These are phyloP conservation scores for Fusarium nurragi DNA, from an alignment of 2,329 filamentous ascomycete genomes.

Conservation along the genomic window DNA sequence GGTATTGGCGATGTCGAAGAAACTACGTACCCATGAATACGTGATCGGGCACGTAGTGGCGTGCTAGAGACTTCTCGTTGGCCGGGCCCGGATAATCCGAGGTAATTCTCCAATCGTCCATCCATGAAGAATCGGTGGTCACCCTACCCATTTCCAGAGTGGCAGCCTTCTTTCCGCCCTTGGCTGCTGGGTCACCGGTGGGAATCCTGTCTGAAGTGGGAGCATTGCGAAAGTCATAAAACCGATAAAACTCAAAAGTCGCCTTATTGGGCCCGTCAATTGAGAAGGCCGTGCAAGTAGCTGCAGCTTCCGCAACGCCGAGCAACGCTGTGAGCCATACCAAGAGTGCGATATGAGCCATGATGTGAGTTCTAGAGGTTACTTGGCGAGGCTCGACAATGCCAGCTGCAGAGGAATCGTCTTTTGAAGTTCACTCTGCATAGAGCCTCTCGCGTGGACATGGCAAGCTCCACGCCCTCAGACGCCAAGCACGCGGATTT, in stretches of 20 bases:
- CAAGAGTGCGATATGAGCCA: background rate
- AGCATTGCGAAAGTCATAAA: slow-evolving; percentile 1
- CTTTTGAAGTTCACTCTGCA: background rate
- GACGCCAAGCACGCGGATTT: background rate
- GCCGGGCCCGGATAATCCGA: background rate
- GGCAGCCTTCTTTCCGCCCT: background rate
- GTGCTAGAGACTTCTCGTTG: background rate
- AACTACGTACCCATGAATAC: background rate
- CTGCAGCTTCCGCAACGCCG: background rate
- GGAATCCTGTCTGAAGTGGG: background rate
- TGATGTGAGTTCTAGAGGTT: background rate
- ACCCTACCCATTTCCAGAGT: background rate
- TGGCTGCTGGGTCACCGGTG: background rate
- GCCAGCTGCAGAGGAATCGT: background rate
- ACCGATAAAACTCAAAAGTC: background rate
- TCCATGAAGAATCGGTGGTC: background rate
- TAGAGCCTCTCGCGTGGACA: background rate
- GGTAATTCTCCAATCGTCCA: background rate
- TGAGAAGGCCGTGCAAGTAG: background rate
- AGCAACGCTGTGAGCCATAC: background rate
- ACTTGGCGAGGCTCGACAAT: no score
- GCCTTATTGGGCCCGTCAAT: background rate
- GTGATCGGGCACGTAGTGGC: background rate
- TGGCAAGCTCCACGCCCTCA: background rate
- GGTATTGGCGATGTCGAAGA: background rate